A percentile compares a stretch with the other conserved stretches of the same genome.
These are phyloP conservation scores for Cladosporium oxysporum DNA, from an alignment of 2,329 filamentous ascomycete species.

Conservation along the genomic window DNA sequence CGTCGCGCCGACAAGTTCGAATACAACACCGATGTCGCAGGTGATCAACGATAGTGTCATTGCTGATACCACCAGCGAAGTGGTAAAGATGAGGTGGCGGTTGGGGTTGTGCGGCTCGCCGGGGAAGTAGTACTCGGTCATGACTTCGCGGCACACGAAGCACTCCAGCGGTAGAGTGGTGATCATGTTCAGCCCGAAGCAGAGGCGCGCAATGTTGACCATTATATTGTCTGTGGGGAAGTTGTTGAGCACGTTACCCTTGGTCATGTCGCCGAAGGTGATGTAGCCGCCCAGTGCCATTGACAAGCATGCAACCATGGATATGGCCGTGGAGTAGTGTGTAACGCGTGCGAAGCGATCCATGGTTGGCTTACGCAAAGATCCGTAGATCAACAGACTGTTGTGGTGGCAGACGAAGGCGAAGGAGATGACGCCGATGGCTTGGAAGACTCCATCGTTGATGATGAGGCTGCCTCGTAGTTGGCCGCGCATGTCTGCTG, in stretches of 20 bases:
- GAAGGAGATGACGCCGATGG: constrained; percentile 97
- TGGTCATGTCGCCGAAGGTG: constrained; percentile 86
- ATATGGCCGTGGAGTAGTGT: constrained; percentile 87
- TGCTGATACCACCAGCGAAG: constrained; percentile 74
- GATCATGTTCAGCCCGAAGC: constrained; percentile 98
- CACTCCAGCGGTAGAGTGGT: constrained; percentile 94
- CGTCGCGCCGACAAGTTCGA: constrained; percentile 93
- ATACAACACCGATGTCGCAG: constrained; percentile 90
- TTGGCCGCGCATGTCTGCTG: constrained; percentile 69
- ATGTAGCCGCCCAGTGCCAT: constrained; percentile 90
- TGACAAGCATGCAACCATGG: constrained; percentile 84
- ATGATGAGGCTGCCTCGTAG: constrained; percentile 73
- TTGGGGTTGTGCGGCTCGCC: constrained; percentile 76
- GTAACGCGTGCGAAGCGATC: constrained; percentile 93
- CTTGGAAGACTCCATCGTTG: constrained; percentile 87
- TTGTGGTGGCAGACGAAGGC: constrained; percentile 87
- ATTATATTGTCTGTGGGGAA: constrained; percentile 87
- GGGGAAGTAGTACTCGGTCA: constrained; percentile 80
- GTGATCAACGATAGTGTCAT: constrained; percentile 79
- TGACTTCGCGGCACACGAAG: constrained; percentile 96
- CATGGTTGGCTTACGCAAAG: constrained; percentile 87
- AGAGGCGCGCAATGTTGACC: constrained; percentile 92
- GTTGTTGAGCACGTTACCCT: constrained; percentile 97
- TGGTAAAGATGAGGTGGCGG: constrained; percentile 84
- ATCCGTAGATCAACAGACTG: constrained; percentile 95